These are phyloP conservation scores for Pseudonitzschia pungens DNA, from an alignment of 108 stramenopile genomes.

Conservation along the genomic window DNA sequence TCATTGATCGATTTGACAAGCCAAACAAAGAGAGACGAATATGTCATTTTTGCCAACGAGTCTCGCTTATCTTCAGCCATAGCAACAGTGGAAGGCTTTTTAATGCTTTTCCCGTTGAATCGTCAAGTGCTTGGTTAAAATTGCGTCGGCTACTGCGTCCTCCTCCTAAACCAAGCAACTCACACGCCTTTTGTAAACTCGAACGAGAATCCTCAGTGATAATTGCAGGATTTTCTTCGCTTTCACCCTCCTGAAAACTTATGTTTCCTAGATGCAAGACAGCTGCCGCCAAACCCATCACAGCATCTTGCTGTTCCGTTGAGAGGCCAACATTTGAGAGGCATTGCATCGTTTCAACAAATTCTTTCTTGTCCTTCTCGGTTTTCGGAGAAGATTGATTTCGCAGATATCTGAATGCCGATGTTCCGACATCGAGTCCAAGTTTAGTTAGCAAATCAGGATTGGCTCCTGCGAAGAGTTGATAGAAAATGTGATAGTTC, in stretches of 20 bases:
- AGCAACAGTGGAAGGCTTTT: conserved; percentile 70
- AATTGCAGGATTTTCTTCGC: conserved; percentile 46
- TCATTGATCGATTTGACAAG: conserved; percentile 84
- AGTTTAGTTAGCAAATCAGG: conserved; percentile 55
- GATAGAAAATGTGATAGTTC: conserved; percentile 99
- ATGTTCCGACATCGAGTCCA: conserved; percentile 51
- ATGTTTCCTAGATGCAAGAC: conserved; percentile 93
- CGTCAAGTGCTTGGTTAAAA: conserved; percentile 74
- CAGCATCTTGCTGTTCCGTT: conserved; percentile 49
- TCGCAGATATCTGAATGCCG: conserved; percentile 67
- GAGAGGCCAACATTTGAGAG: conserved; percentile 64
- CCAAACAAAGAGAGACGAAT: conserved; percentile 91
- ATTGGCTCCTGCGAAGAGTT: conserved; percentile 74
- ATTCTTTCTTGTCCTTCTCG: conserved; percentile 54
- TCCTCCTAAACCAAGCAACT: conserved; percentile 70
- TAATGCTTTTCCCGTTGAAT: conserved; percentile 81
- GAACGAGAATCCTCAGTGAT: conserved; percentile 46
- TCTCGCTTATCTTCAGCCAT: conserved; percentile 92
- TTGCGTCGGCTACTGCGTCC: conserved; percentile 65
- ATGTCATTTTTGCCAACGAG: conserved; percentile 92
- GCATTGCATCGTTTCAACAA: conserved; percentile 71
- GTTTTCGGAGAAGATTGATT: conserved; percentile 43
- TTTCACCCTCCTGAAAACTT: conserved; percentile 66
- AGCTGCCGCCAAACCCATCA: conserved; percentile 82
- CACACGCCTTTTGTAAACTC: conserved; percentile 64